Base-by-base conservation (phyloP, 2,329 filamentous ascomycete genomes). In the Phoma sp. region DNA sequence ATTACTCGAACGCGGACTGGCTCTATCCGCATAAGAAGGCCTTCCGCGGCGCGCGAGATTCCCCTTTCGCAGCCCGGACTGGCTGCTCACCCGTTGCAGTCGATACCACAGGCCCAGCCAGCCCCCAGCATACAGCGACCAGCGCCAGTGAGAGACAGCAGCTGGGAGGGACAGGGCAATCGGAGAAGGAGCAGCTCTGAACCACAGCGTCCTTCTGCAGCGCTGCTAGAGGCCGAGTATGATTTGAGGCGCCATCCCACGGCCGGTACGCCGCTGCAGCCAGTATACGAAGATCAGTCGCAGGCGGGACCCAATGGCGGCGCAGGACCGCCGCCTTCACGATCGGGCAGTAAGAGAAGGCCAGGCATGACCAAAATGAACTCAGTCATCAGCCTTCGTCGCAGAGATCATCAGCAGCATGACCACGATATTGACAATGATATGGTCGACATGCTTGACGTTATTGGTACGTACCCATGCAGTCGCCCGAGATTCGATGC, bases 361-460 rank as follows among this genome's bases (percentile, higher is more conserved):
- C 65, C 61, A 14, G 63, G 47, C 4, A 36, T 70, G 26, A 51
- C 29, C 4, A 61, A 66, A 21, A 65, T 68, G 32, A 45, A 46
- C 20, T 72, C 69, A 6, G 62, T 62, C 18, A 65, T 68, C 50
- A 68, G 63, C 37, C 51, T 73, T n/a, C 63, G 69, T 14, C 60
- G 65, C 26, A 58, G 56, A 25, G 47, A 59, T 30, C 59, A 63
- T 21, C 42, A 52, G 15, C 47, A 45, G 4, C 46, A 57, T 3
- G 57, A 88, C 55, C 88, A 89, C 61, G 62, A 57, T 15, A 66
- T 68, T 59, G 83, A 85, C 26, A 69, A 81, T 11, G 80, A 84
- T 50, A 76, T 90, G 47, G 86, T 90, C 5, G 86, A 90, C 67
- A 74, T 90, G 42, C 77, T 91, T 38, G 88, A 91, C 75, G 83